phyloP scores from a whole-genome alignment of 345 rosid genomes.

The Syzygium grande region DNA sequence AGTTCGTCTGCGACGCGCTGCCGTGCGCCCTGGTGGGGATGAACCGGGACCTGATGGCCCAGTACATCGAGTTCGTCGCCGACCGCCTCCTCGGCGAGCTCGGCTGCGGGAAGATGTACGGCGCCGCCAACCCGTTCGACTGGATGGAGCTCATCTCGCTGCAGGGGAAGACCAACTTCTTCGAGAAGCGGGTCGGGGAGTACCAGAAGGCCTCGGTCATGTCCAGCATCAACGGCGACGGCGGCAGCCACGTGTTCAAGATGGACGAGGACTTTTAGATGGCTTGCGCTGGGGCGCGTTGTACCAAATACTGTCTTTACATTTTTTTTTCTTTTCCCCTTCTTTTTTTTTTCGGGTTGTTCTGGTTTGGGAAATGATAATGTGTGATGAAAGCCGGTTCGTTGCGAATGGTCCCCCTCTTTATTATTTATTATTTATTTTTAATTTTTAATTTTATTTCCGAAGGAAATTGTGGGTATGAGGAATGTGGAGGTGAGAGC shows the following conservation, averaged over 20 bases:
- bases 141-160: constrained; percentile 90
- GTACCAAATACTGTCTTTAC: neutral
- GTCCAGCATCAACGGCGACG: constrained; percentile 53
- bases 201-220: constrained; percentile 80
- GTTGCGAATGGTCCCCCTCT: neutral
- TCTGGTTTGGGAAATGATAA: neutral
- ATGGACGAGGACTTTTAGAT: constrained; percentile 69
- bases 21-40: constrained; percentile 89
- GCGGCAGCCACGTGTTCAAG: constrained; percentile 54
- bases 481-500: neutral
- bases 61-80: constrained; percentile 85
- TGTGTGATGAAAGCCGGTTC: neutral
- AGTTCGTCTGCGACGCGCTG: constrained; percentile 89
- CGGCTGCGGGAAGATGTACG: constrained; percentile 60
- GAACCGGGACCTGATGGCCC: constrained; percentile 69
- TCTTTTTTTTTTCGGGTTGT: neutral
- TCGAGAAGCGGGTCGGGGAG: constrained; percentile 80
- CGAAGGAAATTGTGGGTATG: neutral
- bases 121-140: constrained; percentile 63
- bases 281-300: neutral
- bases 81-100: constrained; percentile 66
- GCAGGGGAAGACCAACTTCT: constrained; percentile 87
- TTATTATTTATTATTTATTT: no score
- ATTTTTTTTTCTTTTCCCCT: neutral
- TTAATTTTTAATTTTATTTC: no score